Conservation (phyloP, 768 basidiomycete species). For the Cantharellus cinnabarinus region DNA sequence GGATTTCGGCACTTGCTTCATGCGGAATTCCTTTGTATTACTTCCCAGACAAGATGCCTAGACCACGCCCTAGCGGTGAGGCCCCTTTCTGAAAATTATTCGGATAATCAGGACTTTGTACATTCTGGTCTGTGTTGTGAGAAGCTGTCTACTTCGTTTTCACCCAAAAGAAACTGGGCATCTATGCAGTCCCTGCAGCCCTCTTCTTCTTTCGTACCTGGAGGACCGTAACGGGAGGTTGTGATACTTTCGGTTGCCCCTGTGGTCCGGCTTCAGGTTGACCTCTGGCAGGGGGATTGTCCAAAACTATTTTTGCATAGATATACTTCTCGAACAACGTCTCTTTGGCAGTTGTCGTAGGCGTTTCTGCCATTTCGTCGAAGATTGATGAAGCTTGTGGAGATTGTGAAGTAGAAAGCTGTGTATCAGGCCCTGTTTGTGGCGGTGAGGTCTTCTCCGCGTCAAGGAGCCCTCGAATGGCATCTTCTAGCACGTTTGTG, state of each 20-base stretch:
- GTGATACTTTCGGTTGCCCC: neutral
- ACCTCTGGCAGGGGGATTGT: conserved; percentile 4
- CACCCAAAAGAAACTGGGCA: too few species aligned
- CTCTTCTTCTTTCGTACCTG: conserved; percentile 9
- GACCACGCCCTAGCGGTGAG: too few species aligned
- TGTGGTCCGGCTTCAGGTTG: neutral
- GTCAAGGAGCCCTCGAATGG: conserved; percentile 6
- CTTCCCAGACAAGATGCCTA: too few species aligned
- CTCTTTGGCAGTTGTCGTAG: neutral
- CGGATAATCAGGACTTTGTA: too few species aligned
- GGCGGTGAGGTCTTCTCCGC: neutral
- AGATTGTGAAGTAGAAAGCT: too few species aligned
- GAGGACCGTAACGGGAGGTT: conserved; percentile 6
- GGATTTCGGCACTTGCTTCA: too few species aligned
- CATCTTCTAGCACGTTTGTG: conserved; percentile 46
- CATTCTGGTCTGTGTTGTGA: too few species aligned
- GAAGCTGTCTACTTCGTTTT: too few species aligned
- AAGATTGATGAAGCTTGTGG: neutral
- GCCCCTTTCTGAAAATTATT: too few species aligned
- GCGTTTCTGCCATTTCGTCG: conserved; percentile 1
- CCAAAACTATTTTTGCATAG: neutral
- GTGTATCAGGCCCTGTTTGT: too few species aligned
- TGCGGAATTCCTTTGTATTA: too few species aligned
- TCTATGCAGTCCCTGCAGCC: neutral
- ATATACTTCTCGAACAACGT: conserved; percentile 1